Conservation (phyloP, 768 basidiomycete species). For the Rhizopogon roseolus region DNA sequence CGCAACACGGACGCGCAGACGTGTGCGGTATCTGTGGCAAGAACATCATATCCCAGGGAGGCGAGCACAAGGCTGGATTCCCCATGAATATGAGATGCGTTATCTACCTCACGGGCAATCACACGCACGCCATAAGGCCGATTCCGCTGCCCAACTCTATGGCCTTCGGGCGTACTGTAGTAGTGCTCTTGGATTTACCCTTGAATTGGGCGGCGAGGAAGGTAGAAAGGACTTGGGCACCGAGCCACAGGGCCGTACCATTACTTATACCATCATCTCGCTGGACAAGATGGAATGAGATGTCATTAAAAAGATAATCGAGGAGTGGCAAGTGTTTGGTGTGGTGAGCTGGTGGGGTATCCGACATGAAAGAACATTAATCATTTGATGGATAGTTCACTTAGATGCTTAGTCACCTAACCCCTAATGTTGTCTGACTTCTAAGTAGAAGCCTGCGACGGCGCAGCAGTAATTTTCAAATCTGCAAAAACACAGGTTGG, state of each 20-base stretch:
- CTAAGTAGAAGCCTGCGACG: too few relatives aligned
- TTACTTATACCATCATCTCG: slow-evolving; percentile 59
- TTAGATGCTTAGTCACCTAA: too few relatives aligned
- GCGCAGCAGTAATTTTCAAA: too few relatives aligned
- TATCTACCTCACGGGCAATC: background rate
- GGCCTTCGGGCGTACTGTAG: slow-evolving; percentile 32
- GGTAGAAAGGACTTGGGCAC: slow-evolving; percentile 67
- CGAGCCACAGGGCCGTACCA: slow-evolving; percentile 84
- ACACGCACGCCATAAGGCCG: slow-evolving; percentile 68
- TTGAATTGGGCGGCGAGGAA: slow-evolving; percentile 46
- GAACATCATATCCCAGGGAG: slow-evolving; percentile 69
- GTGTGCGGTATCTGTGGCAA: slow-evolving; percentile 68
- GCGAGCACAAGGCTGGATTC: slow-evolving; percentile 52
- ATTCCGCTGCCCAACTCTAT: slow-evolving; percentile 83
- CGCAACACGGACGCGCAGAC: slow-evolving; percentile 61
- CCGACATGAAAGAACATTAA: background rate
- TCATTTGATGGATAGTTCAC: too few relatives aligned
- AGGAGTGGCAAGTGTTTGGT: slow-evolving; percentile 61
- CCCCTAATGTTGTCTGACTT: too few relatives aligned
- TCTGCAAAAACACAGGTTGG: background rate
- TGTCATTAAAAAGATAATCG: slow-evolving; percentile 33
- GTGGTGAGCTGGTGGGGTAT: slow-evolving; percentile 44
- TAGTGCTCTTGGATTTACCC: slow-evolving; percentile 22
- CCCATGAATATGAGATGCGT: background rate
- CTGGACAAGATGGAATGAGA: slow-evolving; percentile 49